Conservation (phyloP, 2,329 filamentous ascomycete genomes). For the Cadophora sp. region DNA sequence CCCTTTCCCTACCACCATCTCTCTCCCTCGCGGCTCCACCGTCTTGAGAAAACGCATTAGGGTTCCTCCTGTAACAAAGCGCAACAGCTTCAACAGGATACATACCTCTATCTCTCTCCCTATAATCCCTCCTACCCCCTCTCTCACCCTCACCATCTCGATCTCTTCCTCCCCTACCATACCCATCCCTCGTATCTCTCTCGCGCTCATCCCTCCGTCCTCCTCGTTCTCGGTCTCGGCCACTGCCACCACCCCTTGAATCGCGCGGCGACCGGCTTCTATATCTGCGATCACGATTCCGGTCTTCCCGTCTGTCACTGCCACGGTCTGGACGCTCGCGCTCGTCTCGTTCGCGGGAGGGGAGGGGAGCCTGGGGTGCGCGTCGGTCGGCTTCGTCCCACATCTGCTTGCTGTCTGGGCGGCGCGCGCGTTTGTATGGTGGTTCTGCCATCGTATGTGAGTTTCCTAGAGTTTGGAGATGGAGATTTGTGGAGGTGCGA, state of each 20-base stretch:
- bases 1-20: conserved; percentile 21
- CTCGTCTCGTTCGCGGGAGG: conserved; percentile 39
- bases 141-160: conserved; percentile 19
- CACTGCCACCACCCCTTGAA: conserved; percentile 36
- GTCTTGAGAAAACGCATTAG: conserved; percentile 8
- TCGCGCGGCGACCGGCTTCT: conserved; percentile 41
- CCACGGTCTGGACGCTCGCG: conserved; percentile 21
- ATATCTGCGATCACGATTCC: conserved; percentile 45
- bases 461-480: background rate
- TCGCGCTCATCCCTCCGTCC: conserved; percentile 33
- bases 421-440: conserved; percentile 55
- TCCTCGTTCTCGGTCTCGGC: conserved; percentile 33
- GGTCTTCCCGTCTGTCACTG: conserved; percentile 46
- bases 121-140: conserved; percentile 25
- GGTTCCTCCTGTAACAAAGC: background rate
- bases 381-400: conserved; percentile 58
- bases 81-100: conserved; percentile 6
- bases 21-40: background rate
- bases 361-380: conserved; percentile 41
- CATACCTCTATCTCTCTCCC: conserved; percentile 33
- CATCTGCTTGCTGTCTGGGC: conserved; percentile 65
- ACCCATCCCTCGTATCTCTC: conserved; percentile 36
- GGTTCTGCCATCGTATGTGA: conserved; percentile 55
- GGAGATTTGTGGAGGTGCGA: background rate
- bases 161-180: conserved; percentile 24